Evolutionary conservation across 2,329 filamentous ascomycete genomes (phyloP).

Genomic region (Dryadomyces quercivorus): DNA sequence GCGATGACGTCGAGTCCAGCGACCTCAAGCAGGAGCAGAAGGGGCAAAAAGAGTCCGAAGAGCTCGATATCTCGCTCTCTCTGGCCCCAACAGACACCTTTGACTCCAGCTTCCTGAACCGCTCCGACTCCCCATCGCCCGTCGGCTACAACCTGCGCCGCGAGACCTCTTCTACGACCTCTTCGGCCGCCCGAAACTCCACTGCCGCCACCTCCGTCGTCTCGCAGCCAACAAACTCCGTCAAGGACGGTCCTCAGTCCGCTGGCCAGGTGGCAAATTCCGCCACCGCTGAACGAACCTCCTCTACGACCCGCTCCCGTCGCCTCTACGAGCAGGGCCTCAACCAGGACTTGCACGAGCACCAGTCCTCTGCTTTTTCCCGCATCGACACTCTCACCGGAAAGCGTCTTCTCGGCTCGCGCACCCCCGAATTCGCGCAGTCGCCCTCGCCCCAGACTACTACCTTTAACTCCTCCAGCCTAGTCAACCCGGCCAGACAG

Average conservation of each 20-base stretch:
- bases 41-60: conserved; percentile 14
- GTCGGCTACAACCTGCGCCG: conserved; percentile 61
- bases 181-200: conserved; percentile 61
- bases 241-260: conserved; percentile 29
- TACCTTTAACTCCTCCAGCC: conserved; percentile 27
- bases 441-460: conserved; percentile 32
- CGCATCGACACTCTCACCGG: conserved; percentile 68
- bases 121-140: conserved; percentile 44
- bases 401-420: conserved; percentile 38
- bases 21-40: no score
- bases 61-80: neutral
- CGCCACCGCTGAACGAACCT: conserved; percentile 41
- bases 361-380: conserved; percentile 65
- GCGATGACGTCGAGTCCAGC: neutral
- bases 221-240: conserved; percentile 49
- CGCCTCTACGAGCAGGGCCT: conserved; percentile 76
- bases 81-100: conserved; percentile 22
- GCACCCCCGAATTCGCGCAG: conserved; percentile 36
- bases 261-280: conserved; percentile 7
- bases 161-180: conserved; percentile 78
- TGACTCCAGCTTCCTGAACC: conserved; percentile 19
- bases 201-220: conserved; percentile 80
- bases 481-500: conserved; percentile 17
- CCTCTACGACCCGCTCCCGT: conserved; percentile 51
- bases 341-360: conserved; percentile 67